Evolutionary conservation across 2,329 filamentous ascomycete genomes (phyloP).

Genomic region (Xylaria sp.): DNA sequence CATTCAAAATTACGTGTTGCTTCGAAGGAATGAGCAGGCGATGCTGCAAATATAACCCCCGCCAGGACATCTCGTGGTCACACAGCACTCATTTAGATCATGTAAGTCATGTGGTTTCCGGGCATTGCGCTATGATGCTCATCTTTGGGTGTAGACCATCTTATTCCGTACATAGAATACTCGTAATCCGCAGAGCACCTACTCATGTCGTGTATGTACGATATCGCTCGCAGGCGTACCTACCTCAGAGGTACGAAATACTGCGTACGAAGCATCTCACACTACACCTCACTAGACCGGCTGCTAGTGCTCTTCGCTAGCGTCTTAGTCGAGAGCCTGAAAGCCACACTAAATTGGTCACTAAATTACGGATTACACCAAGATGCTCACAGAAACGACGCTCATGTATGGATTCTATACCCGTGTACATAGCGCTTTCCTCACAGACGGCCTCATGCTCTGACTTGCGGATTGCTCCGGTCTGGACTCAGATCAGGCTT

Average conservation of each 20-base stretch:
- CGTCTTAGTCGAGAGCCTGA: background rate
- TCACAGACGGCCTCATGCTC: no score
- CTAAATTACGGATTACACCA: background rate
- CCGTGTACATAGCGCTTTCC: no score
- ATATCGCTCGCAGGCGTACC: background rate
- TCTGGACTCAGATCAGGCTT: no score
- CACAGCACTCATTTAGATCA: background rate
- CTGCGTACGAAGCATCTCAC: background rate
- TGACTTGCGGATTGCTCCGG: no score
- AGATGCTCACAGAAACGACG: background rate
- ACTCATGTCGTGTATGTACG: background rate
- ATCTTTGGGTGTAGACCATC: no score
- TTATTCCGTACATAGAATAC: no score
- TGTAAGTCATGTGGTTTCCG: background rate
- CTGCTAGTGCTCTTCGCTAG: background rate
- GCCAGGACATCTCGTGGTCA: background rate
- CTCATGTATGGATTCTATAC: background rate
- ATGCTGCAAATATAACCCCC: background rate
- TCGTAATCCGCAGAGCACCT: no score
- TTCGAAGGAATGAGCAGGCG: background rate
- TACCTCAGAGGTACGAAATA: background rate
- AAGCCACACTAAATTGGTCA: background rate
- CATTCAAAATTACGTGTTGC: background rate
- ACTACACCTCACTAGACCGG: background rate
- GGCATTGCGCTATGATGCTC: background rate